Evolutionary conservation across 2,329 filamentous ascomycete genomes (phyloP).

Genomic region (Chlorencoelia australis): DNA sequence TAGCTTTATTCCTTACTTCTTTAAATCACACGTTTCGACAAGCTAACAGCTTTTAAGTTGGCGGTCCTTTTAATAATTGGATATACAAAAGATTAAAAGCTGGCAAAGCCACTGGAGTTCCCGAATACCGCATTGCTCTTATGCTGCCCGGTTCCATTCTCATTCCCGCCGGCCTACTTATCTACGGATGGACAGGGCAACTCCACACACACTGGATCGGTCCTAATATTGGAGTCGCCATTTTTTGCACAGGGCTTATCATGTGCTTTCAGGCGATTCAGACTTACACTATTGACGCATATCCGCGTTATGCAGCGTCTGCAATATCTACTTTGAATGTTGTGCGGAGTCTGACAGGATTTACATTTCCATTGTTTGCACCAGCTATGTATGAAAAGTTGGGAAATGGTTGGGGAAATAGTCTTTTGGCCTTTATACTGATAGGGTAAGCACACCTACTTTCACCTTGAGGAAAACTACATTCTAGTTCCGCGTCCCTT

Average conservation of each 20-base stretch:
- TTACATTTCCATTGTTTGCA: slow-evolving; percentile 14
- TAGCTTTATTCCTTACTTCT: slow-evolving; percentile 33
- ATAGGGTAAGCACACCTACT: too few species aligned
- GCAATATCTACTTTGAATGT: slow-evolving; percentile 29
- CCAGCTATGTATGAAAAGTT: slow-evolving; percentile 17
- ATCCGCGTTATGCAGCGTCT: slow-evolving; percentile 23
- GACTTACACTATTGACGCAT: slow-evolving; percentile 43
- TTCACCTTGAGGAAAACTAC: too few species aligned
- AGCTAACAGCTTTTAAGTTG: slow-evolving; percentile 36
- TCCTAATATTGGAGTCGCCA: slow-evolving; percentile 42
- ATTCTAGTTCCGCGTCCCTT: too few species aligned
- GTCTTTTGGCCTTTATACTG: slow-evolving; percentile 36
- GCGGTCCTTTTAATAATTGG: slow-evolving; percentile 36
- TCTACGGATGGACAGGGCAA: slow-evolving; percentile 47
- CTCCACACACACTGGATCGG: slow-evolving; percentile 42
- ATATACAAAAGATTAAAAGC: slow-evolving; percentile 15
- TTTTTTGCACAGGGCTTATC: slow-evolving; percentile 38
- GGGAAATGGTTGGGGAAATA: slow-evolving; percentile 38
- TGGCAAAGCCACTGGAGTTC: slow-evolving; percentile 24
- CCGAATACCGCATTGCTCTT: slow-evolving; percentile 52
- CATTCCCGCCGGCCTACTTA: slow-evolving; percentile 44
- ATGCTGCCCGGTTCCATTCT: slow-evolving; percentile 43
- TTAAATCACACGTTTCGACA: slow-evolving; percentile 34
- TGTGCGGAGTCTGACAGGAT: slow-evolving; percentile 12
- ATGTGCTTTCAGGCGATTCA: slow-evolving; percentile 20